Evolutionary conservation across 2,329 filamentous ascomycete species (phyloP).

Genomic region (Myrmaecium sp.): DNA sequence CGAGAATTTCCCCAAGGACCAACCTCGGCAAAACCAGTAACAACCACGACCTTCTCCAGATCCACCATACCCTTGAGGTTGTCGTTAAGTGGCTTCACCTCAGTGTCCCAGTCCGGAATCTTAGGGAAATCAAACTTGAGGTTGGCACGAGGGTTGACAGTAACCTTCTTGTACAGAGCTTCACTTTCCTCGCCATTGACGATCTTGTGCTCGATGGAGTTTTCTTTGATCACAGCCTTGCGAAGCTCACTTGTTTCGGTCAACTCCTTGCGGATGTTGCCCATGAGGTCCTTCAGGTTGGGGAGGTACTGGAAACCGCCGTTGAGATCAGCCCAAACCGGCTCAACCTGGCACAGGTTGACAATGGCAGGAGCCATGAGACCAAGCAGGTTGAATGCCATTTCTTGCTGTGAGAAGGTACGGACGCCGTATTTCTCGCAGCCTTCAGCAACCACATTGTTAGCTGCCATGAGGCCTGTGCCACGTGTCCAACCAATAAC

Average conservation of each 20-base stretch:
- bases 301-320: slow-evolving; percentile 95
- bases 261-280: slow-evolving; percentile 79
- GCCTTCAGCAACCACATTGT: slow-evolving; percentile 93
- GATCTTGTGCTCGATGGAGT: slow-evolving; percentile 87
- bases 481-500: slow-evolving; percentile 99
- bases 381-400: slow-evolving; percentile 96
- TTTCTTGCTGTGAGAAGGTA: slow-evolving; percentile 97
- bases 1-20: slow-evolving; percentile 97
- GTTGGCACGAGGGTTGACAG: slow-evolving; percentile 85
- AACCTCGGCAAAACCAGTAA: slow-evolving; percentile 90
- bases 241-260: slow-evolving; percentile 91
- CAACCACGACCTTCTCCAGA: slow-evolving; percentile 91
- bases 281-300: slow-evolving; percentile 89
- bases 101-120: slow-evolving; percentile 79
- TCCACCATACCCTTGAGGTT: slow-evolving; percentile 96
- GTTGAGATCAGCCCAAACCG: slow-evolving; percentile 93
- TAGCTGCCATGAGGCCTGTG: slow-evolving; percentile 92
- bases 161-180: slow-evolving; percentile 85
- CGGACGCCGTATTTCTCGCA: slow-evolving; percentile 93
- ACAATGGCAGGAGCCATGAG: slow-evolving; percentile 90
- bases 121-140: slow-evolving; percentile 93
- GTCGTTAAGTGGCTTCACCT: slow-evolving; percentile 75
- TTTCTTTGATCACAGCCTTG: slow-evolving; percentile 88
- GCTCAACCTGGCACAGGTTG: slow-evolving; percentile 87
- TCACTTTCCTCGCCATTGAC: slow-evolving; percentile 90